Base-by-base conservation (phyloP, 2,329 filamentous ascomycete genomes). In the Furcasterigmium sp. region DNA sequence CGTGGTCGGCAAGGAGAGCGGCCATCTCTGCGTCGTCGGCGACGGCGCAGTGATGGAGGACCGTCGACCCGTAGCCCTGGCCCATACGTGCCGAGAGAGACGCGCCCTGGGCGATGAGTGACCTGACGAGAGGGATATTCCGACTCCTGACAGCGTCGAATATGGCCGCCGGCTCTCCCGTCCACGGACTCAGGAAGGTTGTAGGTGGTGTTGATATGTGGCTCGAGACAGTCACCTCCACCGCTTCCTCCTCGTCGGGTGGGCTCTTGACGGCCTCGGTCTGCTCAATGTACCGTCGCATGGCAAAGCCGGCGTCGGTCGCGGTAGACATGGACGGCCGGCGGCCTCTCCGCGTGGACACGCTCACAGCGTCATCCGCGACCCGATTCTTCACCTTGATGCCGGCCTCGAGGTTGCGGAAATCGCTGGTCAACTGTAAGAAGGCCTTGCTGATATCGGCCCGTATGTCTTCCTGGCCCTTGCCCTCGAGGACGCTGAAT, bases 381-480 rank as follows among this genome's bases (percentile, higher is more conserved):
- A 42, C 18, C 15, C 32, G 19, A 6, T 15, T 23, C n/a, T 20
- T 35, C 8, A 42, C 18, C 15, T 17, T 42, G 15, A n/a, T 36
- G n/a, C 40, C 40, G 10, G 23, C 8, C 19, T 42, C 40, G 15
- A 36, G 19, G 15, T 42, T 42, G 17, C 32, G 30, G 18, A 42
- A 42, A 7, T 42, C 30, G 8, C 14, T 36, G n/a, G 15, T 36
- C 14, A 42, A 19, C 40, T 28, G 8, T 3, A 9, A 30, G 15
- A 28, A 42, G 20, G n/a, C 40, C 18, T 28, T 20, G 6, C 19
- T 18, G 14, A 42, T 42, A 14, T 42, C 40, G 3, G 30, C 40
- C 15, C 32, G 21, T 7, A 42, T 42, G 30, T 42, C 40, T 3
- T 42, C 30, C 20, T 42, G 40, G 5, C 40, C 40, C 18, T 42